Conservation (phyloP, 2,329 filamentous ascomycete species). For the Arthrinium phaeospermum region DNA sequence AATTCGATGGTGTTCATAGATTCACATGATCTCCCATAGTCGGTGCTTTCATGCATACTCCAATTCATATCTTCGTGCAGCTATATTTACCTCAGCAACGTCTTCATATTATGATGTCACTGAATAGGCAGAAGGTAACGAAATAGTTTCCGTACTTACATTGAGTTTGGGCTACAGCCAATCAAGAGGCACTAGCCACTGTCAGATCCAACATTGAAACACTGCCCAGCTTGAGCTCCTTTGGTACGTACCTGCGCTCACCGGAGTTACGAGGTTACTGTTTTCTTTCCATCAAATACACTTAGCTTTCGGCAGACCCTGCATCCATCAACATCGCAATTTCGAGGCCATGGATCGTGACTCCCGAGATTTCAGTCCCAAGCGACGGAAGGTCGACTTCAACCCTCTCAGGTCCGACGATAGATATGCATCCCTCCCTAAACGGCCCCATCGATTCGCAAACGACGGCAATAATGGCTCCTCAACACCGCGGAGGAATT, state of each 20-base stretch:
- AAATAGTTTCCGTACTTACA: not conserved
- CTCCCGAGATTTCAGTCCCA: conserved; percentile 54
- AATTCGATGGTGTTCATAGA: not conserved
- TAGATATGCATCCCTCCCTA: conserved; percentile 58
- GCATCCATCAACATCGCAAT: not conserved
- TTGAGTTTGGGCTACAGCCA: not conserved
- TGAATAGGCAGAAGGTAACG: not conserved
- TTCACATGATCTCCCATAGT: not conserved
- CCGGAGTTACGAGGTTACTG: conserved; percentile 2
- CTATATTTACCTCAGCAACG: not conserved
- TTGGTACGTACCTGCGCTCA: not conserved
- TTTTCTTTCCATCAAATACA: not conserved
- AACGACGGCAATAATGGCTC: conserved; percentile 29
- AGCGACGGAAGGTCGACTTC: conserved; percentile 70
- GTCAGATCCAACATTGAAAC: not conserved
- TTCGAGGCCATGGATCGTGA: conserved; percentile 37
- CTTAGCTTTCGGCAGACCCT: not conserved
- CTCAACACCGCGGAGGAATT: conserved; percentile 30
- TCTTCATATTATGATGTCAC: not conserved
- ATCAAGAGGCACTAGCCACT: not conserved
- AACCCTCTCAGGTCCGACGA: conserved; percentile 59
- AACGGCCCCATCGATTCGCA: conserved; percentile 36
- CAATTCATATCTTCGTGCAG: not conserved
- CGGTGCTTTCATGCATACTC: not conserved
- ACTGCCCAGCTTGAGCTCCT: too few relatives aligned